These are phyloP conservation scores for Ceratobasidium sp. DNA, from an alignment of 1,284 basidiomycete genomes.

Conservation along the genomic window DNA sequence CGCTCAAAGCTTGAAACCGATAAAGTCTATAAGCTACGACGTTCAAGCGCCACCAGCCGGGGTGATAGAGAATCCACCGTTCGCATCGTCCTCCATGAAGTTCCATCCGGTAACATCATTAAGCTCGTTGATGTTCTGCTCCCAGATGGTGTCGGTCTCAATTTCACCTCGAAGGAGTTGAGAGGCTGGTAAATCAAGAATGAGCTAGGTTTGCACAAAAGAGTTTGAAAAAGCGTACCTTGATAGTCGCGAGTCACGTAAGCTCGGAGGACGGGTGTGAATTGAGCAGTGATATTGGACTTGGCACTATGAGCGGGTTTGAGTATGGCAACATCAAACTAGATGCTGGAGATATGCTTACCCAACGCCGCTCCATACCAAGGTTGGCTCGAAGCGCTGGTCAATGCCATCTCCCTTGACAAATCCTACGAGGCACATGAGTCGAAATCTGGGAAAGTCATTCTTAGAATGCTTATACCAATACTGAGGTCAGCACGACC, in stretches of 20 bases:
- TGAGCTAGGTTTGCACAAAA: neutral
- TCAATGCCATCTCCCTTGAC: slow-evolving; percentile 31
- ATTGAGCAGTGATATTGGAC: slow-evolving; percentile 39
- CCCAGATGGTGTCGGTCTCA: slow-evolving; percentile 34
- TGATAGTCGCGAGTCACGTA: slow-evolving; percentile 41
- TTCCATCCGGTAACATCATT: slow-evolving; percentile 41
- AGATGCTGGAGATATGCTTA: neutral
- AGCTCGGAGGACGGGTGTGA: slow-evolving; percentile 30
- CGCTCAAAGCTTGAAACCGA: too few relatives aligned
- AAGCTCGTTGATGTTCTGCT: slow-evolving; percentile 26
- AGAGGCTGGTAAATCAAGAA: neutral
- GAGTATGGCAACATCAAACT: too few relatives aligned
- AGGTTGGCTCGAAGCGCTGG: slow-evolving; percentile 33
- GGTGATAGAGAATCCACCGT: slow-evolving; percentile 2
- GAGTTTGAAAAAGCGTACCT: neutral
- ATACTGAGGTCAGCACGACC: slow-evolving; percentile 28
- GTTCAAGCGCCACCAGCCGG: neutral
- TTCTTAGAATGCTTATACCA: neutral
- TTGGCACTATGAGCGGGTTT: slow-evolving; percentile 10
- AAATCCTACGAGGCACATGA: neutral
- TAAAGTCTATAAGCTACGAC: neutral
- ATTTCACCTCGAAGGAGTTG: slow-evolving; percentile 26
- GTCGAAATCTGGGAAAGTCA: neutral
- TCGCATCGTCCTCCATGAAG: slow-evolving; percentile 27
- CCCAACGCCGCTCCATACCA: slow-evolving; percentile 34